Conservation (phyloP, 2,329 filamentous ascomycete species). For the Xylariaceae sp. region DNA sequence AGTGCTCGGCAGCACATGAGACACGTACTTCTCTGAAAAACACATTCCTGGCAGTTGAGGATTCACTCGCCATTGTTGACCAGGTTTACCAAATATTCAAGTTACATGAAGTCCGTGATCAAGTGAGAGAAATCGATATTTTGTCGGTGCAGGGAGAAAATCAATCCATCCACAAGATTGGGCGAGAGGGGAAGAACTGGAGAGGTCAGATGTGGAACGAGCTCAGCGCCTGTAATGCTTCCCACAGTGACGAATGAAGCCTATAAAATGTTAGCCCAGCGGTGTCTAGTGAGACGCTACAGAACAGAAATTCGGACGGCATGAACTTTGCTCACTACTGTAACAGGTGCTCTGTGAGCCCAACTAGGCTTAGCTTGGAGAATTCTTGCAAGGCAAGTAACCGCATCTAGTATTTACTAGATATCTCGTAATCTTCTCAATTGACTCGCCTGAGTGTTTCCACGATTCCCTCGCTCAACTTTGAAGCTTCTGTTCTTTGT, state of each 20-base stretch:
- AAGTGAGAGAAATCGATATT: background rate
- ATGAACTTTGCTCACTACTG: background rate
- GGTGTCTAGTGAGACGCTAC: background rate
- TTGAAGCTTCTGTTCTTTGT: no score
- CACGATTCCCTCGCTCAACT: no score
- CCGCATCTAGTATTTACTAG: no score
- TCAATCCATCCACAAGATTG: background rate
- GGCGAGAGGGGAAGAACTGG: background rate
- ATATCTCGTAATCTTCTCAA: no score
- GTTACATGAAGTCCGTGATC: background rate
- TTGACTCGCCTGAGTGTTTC: no score
- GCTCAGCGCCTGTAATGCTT: background rate
- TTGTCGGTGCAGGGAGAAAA: background rate
- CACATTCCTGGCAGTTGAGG: constrained; percentile 26
- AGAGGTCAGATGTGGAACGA: background rate
- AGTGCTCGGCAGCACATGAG: constrained; percentile 5
- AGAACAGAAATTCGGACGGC: background rate
- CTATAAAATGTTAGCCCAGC: background rate
- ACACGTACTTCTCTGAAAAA: constrained; percentile 33
- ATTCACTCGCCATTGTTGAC: constrained; percentile 24
- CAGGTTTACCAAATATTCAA: constrained; percentile 4
- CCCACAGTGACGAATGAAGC: background rate
- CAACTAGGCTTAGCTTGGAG: no score
- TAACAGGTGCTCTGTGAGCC: no score
- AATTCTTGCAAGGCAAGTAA: no score